Percentiles rank a stretch among this genome's conserved stretches.
Conservation (phyloP, 2,329 filamentous ascomycete species). For the Microcera coccophila region DNA sequence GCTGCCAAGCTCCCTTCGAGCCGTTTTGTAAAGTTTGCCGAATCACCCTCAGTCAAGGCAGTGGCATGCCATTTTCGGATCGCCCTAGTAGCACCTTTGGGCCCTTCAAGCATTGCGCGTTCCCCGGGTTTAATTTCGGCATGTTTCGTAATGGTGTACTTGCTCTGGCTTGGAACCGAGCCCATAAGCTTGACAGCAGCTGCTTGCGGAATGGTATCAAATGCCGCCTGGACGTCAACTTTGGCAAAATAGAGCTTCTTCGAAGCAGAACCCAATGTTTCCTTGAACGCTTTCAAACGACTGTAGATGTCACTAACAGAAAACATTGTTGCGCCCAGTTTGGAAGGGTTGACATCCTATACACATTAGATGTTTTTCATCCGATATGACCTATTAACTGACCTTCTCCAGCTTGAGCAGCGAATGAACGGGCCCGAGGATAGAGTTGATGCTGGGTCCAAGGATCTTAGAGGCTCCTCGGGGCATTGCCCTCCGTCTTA, state of each 20-base stretch:
- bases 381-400: constrained; percentile 8
- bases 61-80: constrained; percentile 50
- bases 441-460: constrained; percentile 39
- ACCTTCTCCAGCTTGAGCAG: constrained; percentile 77
- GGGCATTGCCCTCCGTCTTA: constrained; percentile 61
- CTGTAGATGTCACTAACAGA: constrained; percentile 77
- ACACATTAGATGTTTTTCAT: constrained; percentile 12
- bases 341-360: constrained; percentile 47
- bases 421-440: constrained; percentile 70
- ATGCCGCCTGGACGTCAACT: constrained; percentile 85
- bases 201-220: constrained; percentile 88
- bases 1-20: constrained; percentile 39
- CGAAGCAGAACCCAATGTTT: constrained; percentile 36
- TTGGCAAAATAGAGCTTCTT: constrained; percentile 78
- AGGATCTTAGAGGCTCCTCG: constrained; percentile 61
- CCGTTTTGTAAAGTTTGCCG: constrained; percentile 42
- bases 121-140: constrained; percentile 61
- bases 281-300: constrained; percentile 67
- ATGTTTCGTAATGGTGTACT: constrained; percentile 71
- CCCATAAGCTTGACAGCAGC: constrained; percentile 64
- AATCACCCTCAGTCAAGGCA: constrained; percentile 43
- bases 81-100: constrained; percentile 32
- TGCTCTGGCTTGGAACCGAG: constrained; percentile 51
- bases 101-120: constrained; percentile 17
- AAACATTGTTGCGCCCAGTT: constrained; percentile 75